These are phyloP conservation scores for Fermentozyma sake DNA, from an alignment of 1,139 yeast species.

Conservation along the genomic window DNA sequence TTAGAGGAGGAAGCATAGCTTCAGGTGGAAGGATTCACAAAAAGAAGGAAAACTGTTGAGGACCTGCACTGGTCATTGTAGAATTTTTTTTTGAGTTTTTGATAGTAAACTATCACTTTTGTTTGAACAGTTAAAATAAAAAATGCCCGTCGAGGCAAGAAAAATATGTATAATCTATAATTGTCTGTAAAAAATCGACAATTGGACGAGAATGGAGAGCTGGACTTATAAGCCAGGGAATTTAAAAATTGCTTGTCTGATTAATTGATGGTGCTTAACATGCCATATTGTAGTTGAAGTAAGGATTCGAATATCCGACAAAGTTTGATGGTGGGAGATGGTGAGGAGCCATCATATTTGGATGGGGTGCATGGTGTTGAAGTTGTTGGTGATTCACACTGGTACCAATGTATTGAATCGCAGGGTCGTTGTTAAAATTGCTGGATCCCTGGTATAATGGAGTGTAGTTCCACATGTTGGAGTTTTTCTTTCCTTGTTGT, in stretches of 20 bases:
- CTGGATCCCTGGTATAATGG: constrained; percentile 4
- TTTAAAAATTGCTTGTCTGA: not conserved
- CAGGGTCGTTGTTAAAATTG: constrained; percentile 9
- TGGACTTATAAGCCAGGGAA: no score
- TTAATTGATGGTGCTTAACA: constrained; percentile 18
- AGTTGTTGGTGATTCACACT: constrained; percentile 6
- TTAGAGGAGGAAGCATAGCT: no score
- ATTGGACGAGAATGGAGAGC: no score
- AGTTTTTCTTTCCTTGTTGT: constrained; percentile 3
- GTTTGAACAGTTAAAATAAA: no score
- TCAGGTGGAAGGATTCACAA: no score
- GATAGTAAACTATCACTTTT: no score
- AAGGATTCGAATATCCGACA: constrained; percentile 40
- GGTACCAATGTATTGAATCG: constrained; percentile 10
- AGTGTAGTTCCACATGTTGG: constrained; percentile 10
- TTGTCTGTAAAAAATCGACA: no score
- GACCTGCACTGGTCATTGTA: no score
- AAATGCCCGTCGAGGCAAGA: no score
- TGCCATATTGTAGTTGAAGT: constrained; percentile 32
- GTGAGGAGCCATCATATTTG: constrained; percentile 7
- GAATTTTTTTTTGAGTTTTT: no score
- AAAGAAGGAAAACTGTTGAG: no score
- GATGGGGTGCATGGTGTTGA: constrained; percentile 5
- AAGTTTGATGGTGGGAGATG: constrained; percentile 12
- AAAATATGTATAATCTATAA: no score